Evolutionary conservation across 164 flowering plant genomes (phyloP), one percentile per base, ranked within the genome.

Genomic region (Chimonanthus salicifolius): DNA sequence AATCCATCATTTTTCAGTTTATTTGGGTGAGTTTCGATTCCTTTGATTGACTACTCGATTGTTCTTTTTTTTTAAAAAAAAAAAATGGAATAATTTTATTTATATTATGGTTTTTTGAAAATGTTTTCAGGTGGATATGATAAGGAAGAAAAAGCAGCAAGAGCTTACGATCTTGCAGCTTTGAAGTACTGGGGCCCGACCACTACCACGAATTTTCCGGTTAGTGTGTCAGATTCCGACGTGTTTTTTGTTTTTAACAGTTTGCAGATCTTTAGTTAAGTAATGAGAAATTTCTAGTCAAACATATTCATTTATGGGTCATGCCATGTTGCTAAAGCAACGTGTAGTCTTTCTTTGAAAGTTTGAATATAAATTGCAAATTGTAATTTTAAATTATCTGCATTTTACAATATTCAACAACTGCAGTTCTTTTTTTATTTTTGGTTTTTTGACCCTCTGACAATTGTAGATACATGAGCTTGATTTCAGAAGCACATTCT

Each of bases 81-180:
- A 16, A 18, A 16, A 16, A 1, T 63, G 16, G 21, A 54, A 11
- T 5, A 8, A 33, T 33, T 33, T 49, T 49, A 5, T 49, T 49
- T 49, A 5, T 49, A 5, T 49, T 2, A 0, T 49, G 6, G 0
- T 49, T 49, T 49, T 49, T 49, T 49, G 51, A 9, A 15, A 3
- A 10, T 51, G 58, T 9, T 51, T 54, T 54, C 16, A 89, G 97
- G 97, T 79, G 97, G 97, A 4, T 92, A 92, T 84, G 97, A 92
- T 79, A 92, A 86, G 73, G 97, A 92, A 83, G 95, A 92, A 50
- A 92, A 88, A 77, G 97, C 97, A 49, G 97, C 97, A 0, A 84
- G 94, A 77, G 94, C 97, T 74, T 92, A 92, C 58, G 97, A 92
- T 80, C 88, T 92, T 16, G 97, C 95, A 6, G 97, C 97, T 73